A percentile compares a stretch with the other conserved stretches of the same genome.
phyloP scores from a whole-genome alignment of 2,329 filamentous ascomycete species.

The Cercospora zeae-maydis region DNA sequence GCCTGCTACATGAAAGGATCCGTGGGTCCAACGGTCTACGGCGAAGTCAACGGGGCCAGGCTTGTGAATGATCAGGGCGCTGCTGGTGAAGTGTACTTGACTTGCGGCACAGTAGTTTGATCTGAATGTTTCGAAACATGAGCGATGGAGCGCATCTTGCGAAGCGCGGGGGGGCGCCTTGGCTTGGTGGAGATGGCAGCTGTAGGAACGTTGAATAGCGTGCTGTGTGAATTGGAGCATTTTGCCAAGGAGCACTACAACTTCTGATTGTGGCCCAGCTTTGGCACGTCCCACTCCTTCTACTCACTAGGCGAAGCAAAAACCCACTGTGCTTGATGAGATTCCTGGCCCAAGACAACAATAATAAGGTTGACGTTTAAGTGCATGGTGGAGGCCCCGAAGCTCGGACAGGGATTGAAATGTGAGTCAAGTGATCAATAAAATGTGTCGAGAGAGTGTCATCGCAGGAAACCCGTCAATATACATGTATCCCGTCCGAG shows the following conservation, averaged over 20 bases:
- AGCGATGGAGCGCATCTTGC: no score
- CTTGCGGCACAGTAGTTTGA: conserved; percentile 1
- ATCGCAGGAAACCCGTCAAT: not conserved
- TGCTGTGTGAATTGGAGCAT: not conserved
- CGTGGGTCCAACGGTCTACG: conserved; percentile 22
- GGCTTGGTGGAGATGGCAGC: no score
- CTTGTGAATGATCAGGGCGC: conserved; percentile 17
- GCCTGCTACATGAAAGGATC: conserved; percentile 34
- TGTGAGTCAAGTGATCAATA: not conserved
- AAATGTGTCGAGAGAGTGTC: not conserved
- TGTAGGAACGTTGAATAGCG: no score
- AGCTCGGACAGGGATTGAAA: not conserved
- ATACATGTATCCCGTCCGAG: not conserved
- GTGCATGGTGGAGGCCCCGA: not conserved
- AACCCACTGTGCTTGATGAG: not conserved
- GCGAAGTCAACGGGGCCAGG: conserved; percentile 28
- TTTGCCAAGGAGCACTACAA: not conserved
- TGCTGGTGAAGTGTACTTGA: conserved; percentile 5
- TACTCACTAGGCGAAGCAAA: not conserved
- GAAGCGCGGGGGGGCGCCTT: no score
- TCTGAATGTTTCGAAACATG: not conserved
- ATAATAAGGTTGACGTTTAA: no score
- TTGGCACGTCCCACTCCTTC: not conserved
- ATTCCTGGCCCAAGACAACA: not conserved
- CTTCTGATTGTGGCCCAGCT: not conserved